Conservation (phyloP, 2,329 filamentous ascomycete species). For the Orbilia quercus region DNA sequence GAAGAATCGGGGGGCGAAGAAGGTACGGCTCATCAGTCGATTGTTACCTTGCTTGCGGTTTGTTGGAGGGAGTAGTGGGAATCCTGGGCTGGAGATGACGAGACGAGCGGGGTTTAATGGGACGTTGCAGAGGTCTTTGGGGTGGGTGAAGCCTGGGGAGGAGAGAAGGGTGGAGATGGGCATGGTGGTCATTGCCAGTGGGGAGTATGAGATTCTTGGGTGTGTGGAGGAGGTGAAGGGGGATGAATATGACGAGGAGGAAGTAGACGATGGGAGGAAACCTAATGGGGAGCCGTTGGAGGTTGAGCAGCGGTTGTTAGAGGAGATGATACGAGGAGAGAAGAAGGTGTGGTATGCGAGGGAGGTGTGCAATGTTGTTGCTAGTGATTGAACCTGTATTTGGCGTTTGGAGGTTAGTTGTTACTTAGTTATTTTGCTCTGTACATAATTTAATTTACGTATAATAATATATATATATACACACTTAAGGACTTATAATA, state of each 20-base stretch:
- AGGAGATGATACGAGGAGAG: constrained; percentile 69
- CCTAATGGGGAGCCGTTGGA: constrained; percentile 55
- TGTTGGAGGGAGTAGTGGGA: constrained; percentile 25
- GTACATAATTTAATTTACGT: constrained; percentile 19
- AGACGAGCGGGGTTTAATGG: constrained; percentile 88
- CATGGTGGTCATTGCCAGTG: constrained; percentile 79
- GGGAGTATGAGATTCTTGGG: constrained; percentile 83
- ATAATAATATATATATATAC: no score
- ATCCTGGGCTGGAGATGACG: constrained; percentile 72
- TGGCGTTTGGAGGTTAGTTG: not conserved
- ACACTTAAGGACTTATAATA: no score
- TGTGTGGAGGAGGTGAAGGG: constrained; percentile 79
- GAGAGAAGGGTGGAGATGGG: constrained; percentile 74
- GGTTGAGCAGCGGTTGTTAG: constrained; percentile 63
- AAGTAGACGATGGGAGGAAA: constrained; percentile 59
- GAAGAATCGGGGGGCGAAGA: constrained; percentile 76
- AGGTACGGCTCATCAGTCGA: constrained; percentile 78
- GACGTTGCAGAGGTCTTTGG: constrained; percentile 79
- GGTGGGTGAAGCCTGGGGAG: constrained; percentile 71
- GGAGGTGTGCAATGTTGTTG: constrained; percentile 69
- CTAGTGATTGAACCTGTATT: constrained; percentile 65
- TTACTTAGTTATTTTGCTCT: not conserved
- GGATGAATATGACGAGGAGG: constrained; percentile 55
- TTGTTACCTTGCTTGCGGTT: constrained; percentile 78
- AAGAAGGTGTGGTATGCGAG: constrained; percentile 74